Base-by-base conservation (phyloP, 2,329 filamentous ascomycete genomes). In the Diplodia mutila region DNA sequence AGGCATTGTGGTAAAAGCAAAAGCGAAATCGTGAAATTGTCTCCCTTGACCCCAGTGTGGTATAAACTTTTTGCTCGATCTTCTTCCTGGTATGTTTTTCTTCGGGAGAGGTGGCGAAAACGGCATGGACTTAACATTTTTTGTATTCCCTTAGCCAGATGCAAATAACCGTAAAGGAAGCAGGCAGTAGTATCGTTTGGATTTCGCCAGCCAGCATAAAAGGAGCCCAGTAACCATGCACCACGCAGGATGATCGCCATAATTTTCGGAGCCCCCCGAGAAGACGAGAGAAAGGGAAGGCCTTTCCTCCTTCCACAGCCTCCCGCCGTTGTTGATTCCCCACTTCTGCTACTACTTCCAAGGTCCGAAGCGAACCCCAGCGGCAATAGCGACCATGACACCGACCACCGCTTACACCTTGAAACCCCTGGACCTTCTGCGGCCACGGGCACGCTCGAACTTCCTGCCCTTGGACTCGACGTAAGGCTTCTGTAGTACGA, bases 401-500 rank as follows among this genome's bases (percentile, higher is more conserved):
- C 37, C 63, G 72, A 70, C 73, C 69, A 46, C 71, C 70, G 63
- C 82, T 92, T 97, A 99, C 82, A 99, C 95, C 93, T 99, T 99
- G 94, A 99, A 99, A 89, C 96, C 95, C 80, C 92, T 90, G 79
- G 94, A 98, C 83, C 93, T 88, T 91, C 95, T 96, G 86, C 95
- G 94, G 85, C 95, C 96, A 95, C 95, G 94, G 80, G 94, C 95
- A 80, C 90, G 89, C 91, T 99, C 96, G 88, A 99, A 99, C 89
- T 99, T 99, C 86, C 95, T 91, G 80, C 96, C 96, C 92, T 99
- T 99, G 88, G 93, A 97, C 85, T 93, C 89, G 80, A 99, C 89
- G 78, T 97, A 92, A 76, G 94, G 94, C 89, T 97, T 98, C 94
- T 95, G 74, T 70, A 77, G 51, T 29, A 51, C 4, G 23, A 29